phyloP scores from a whole-genome alignment of 352 stramenopile species.

The Aphanomyces cochlioides region DNA sequence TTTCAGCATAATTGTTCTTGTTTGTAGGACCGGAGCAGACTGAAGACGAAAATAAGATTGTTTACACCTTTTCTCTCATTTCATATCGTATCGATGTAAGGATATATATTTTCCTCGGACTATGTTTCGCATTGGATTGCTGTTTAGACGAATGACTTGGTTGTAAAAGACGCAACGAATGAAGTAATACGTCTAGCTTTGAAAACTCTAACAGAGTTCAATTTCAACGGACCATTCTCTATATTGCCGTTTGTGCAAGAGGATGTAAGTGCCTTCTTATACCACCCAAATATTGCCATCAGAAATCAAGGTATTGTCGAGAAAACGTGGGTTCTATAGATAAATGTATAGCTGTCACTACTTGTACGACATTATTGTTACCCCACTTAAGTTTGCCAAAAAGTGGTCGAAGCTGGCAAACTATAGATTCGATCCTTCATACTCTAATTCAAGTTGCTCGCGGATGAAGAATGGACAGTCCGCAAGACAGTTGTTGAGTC shows the following conservation, averaged over 20 bases:
- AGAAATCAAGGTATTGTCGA: conserved; percentile 71
- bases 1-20: conserved; percentile 42
- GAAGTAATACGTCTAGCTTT: conserved; percentile 83
- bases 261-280: conserved; percentile 90
- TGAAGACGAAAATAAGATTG: not conserved
- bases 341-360: conserved; percentile 50
- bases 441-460: conserved; percentile 91
- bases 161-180: conserved; percentile 39
- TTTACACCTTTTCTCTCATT: conserved; percentile 29
- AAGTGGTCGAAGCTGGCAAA: conserved; percentile 76
- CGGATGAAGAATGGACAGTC: conserved; percentile 88
- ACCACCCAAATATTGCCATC: conserved; percentile 85
- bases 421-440: conserved; percentile 92
- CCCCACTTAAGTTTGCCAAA: conserved; percentile 59
- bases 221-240: conserved; percentile 89
- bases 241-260: conserved; percentile 94
- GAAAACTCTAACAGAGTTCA: conserved; percentile 91
- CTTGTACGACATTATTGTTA: conserved; percentile 71
- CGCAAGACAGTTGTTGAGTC: conserved; percentile 92
- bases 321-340: not conserved
- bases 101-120: no score
- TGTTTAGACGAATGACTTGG: conserved; percentile 60
- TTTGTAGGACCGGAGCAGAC: not conserved
- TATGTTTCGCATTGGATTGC: no score
- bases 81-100: conserved; percentile 6